Conservation (phyloP, 2,329 filamentous ascomycete species). For the Botryotinia calthae region DNA sequence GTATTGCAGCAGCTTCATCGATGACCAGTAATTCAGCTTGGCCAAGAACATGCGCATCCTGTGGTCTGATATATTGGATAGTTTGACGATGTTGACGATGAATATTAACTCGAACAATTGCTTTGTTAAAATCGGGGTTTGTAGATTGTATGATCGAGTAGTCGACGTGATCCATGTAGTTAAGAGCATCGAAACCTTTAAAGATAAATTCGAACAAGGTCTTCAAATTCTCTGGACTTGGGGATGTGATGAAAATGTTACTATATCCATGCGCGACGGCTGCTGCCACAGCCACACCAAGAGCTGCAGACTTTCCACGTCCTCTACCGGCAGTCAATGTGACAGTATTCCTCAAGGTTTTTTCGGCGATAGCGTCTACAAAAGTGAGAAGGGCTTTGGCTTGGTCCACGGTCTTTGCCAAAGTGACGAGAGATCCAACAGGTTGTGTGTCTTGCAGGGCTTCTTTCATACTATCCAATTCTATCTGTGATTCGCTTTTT, state of each 20-base stretch:
- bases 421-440: constrained; percentile 76
- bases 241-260: constrained; percentile 98
- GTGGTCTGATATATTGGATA: constrained; percentile 96
- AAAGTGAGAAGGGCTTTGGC: constrained; percentile 97
- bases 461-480: constrained; percentile 85
- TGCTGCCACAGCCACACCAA: constrained; percentile 90
- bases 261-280: constrained; percentile 95
- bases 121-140: constrained; percentile 98
- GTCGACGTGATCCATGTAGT: constrained; percentile 91
- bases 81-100: constrained; percentile 94
- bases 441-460: constrained; percentile 81
- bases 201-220: constrained; percentile 98
- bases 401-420: constrained; percentile 91
- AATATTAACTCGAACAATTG: constrained; percentile 94
- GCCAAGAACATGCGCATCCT: constrained; percentile 91
- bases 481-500: constrained; percentile 67
- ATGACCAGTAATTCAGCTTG: constrained; percentile 96
- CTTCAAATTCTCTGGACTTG: constrained; percentile 96
- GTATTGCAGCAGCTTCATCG: constrained; percentile 95
- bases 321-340: constrained; percentile 90
- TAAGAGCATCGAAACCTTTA: constrained; percentile 93
- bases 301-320: constrained; percentile 92
- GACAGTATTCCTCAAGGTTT: constrained; percentile 90
- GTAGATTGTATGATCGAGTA: constrained; percentile 98
- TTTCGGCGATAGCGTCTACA: constrained; percentile 92